These are phyloP conservation scores for Colletotrichum sansevieriae DNA, from an alignment of 2,329 filamentous ascomycete genomes.

Conservation along the genomic window DNA sequence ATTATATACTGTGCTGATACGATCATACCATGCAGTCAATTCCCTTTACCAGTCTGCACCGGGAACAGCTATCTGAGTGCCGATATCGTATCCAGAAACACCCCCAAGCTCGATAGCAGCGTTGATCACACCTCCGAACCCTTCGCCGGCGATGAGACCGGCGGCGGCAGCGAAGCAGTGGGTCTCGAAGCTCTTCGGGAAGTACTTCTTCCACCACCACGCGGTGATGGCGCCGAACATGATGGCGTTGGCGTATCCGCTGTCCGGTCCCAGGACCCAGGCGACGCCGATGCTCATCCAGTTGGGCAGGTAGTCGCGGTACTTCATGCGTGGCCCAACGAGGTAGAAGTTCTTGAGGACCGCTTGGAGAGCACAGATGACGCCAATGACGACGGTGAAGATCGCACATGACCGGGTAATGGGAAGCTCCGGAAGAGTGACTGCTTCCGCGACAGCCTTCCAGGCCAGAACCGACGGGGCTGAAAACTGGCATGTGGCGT, in stretches of 20 bases:
- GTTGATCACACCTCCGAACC: slow-evolving; percentile 72
- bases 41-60: slow-evolving; percentile 22
- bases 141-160: slow-evolving; percentile 73
- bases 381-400: slow-evolving; percentile 68
- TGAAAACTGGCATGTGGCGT: slow-evolving; percentile 66
- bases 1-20: neutral
- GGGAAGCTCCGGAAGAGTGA: slow-evolving; percentile 68
- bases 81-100: slow-evolving; percentile 41
- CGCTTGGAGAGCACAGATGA: slow-evolving; percentile 64
- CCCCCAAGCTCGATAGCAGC: slow-evolving; percentile 58
- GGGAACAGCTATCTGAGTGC: slow-evolving; percentile 39
- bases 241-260: slow-evolving; percentile 68
- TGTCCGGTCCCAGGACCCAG: slow-evolving; percentile 68
- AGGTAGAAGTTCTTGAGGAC: slow-evolving; percentile 67
- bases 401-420: slow-evolving; percentile 67
- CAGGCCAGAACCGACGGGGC: slow-evolving; percentile 75
- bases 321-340: slow-evolving; percentile 64
- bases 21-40: neutral
- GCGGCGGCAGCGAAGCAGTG: slow-evolving; percentile 72
- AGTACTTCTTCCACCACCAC: slow-evolving; percentile 67
- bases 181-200: slow-evolving; percentile 63
- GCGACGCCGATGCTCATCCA: slow-evolving; percentile 73
- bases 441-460: slow-evolving; percentile 73
- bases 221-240: slow-evolving; percentile 66
- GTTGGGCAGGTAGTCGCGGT: slow-evolving; percentile 70